Conservation (phyloP, 2,329 filamentous ascomycete species). For the Fusarium sp. region DNA sequence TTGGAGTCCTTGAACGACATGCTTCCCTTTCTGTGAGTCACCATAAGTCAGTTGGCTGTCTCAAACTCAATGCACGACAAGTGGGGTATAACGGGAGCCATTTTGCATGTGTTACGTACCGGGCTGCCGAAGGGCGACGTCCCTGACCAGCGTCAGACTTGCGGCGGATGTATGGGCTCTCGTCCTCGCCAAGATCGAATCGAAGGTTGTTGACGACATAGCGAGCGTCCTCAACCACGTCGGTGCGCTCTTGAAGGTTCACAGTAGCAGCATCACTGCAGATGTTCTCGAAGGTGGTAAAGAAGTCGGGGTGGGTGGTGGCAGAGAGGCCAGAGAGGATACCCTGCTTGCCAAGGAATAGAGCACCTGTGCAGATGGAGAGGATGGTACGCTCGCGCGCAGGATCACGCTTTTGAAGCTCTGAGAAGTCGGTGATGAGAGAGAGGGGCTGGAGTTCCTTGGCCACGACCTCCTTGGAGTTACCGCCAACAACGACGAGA, state of each 20-base stretch:
- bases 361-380: slow-evolving; percentile 82
- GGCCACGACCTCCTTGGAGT: slow-evolving; percentile 73
- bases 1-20: slow-evolving; percentile 84
- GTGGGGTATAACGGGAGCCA: slow-evolving; percentile 41
- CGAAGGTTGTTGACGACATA: slow-evolving; percentile 94
- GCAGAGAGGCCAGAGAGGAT: slow-evolving; percentile 83
- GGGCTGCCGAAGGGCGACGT: slow-evolving; percentile 70
- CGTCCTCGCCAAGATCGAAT: slow-evolving; percentile 84
- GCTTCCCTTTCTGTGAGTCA: slow-evolving; percentile 77
- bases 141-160: slow-evolving; percentile 72
- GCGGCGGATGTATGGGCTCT: slow-evolving; percentile 85
- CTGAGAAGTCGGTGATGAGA: slow-evolving; percentile 81
- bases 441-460: slow-evolving; percentile 76
- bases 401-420: slow-evolving; percentile 84
- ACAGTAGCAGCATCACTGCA: slow-evolving; percentile 80
- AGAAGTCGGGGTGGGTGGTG: slow-evolving; percentile 84
- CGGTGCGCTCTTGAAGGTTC: slow-evolving; percentile 80
- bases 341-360: slow-evolving; percentile 81
- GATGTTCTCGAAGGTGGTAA: slow-evolving; percentile 84
- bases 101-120: slow-evolving; percentile 60
- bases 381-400: slow-evolving; percentile 84
- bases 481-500: slow-evolving; percentile 81
- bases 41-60: slow-evolving; percentile 44
- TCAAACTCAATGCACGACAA: slow-evolving; percentile 42
- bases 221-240: slow-evolving; percentile 83